Evolutionary conservation across 495 filamentous ascomycete genomes (phyloP), one percentile per base, ranked within the genome.

Genomic region (Trichoderma orchidacearum): DNA sequence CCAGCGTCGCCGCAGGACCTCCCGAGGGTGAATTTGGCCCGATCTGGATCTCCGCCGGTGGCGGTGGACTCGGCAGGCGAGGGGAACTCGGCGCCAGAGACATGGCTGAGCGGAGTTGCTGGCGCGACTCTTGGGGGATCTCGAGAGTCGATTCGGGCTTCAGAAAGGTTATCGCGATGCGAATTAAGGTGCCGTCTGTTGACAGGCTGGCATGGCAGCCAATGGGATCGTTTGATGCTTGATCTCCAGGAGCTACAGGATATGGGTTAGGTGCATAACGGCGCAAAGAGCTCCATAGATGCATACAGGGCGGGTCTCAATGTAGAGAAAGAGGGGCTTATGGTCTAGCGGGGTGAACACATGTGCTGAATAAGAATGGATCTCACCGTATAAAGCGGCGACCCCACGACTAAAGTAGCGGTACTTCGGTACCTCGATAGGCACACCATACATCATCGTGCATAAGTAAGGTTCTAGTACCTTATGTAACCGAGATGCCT

Each of bases 11-110:
- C 11, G 75, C 74, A 31, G 78, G 75, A 36, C 80, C 78, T 57
- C 85, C 67, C 41, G 78, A 80, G 12, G 90, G 90, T 32, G 89
- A 94, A 65, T 86, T 85, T 57, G 89, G 87, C 3, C 85, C 86
- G 58, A 94, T 82, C 69, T 95, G 89, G 59, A 91, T 91, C 71
- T 96, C 90, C 56, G 90, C 85, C 38, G 91, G 84, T 35, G 90
- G 90, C 54, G 90, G 90, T 51, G 90, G 90, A 70, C 86, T 90
- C 32, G 90, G 90, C 12, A 95, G 82, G 63, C 90, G 85, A 48
- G 89, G 90, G 30, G 89, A 94, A 68, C 81, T 88, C 56, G 86
- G 83, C 48, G 88, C 81, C 35, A 74, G 76, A 79, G 76, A 81
- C 80, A 76, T 78, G 56, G 57, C 66, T 51, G 57, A 56, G 41